Percentiles rank a stretch among this genome's conserved stretches.
Evolutionary conservation across 257 asterid genomes (phyloP).

Genomic region (Capsicum rhomboideum): DNA sequence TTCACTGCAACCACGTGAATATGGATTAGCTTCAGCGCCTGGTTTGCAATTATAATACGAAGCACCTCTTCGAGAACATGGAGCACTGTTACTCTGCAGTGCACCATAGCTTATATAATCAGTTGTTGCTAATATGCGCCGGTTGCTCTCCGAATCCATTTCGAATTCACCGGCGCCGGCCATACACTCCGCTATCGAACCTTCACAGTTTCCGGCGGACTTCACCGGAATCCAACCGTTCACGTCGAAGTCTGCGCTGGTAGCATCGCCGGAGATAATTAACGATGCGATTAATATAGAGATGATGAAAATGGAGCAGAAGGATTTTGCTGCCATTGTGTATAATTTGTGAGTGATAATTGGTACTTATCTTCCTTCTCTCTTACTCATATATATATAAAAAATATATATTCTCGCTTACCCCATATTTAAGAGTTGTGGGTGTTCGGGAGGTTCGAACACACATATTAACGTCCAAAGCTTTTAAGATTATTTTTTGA

Average conservation of each 20-base stretch:
- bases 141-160: constrained; percentile 46
- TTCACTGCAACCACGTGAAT: constrained; percentile 60
- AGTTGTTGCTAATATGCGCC: constrained; percentile 62
- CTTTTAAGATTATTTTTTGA: too few species aligned
- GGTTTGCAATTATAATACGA: constrained; percentile 87
- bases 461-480: too few species aligned
- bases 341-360: background rate
- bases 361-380: background rate
- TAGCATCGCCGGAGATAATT: background rate
- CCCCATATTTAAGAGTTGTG: too few species aligned
- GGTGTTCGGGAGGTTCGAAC: too few species aligned
- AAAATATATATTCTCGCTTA: too few species aligned
- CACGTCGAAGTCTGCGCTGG: background rate
- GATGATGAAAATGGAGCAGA: background rate
- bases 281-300: background rate
- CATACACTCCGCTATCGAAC: constrained; percentile 59
- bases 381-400: background rate
- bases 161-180: constrained; percentile 52
- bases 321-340: constrained; percentile 22
- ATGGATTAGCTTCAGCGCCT: constrained; percentile 80
- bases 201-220: constrained; percentile 21
- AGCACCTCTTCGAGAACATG: constrained; percentile 73
- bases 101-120: constrained; percentile 85
- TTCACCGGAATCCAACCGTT: constrained; percentile 5
- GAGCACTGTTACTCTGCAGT: constrained; percentile 62